Evolutionary conservation across 345 rosid genomes (phyloP).

Genomic region (Noccaea bulbosa): DNA sequence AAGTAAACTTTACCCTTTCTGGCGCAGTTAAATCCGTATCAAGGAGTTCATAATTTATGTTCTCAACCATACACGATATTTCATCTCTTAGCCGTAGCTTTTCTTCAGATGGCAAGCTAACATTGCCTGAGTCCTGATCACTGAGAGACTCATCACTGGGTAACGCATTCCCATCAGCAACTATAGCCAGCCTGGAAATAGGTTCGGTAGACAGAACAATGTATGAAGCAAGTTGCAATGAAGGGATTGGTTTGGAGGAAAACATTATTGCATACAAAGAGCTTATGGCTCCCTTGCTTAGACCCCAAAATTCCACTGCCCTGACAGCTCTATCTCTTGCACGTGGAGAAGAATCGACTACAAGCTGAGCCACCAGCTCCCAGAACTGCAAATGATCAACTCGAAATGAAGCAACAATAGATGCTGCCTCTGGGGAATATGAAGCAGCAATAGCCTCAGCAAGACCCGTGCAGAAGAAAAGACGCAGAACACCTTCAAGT

Average conservation of each 20-base stretch:
- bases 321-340: constrained; percentile 83
- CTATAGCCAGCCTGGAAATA: constrained; percentile 64
- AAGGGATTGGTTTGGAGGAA: constrained; percentile 67
- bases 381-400: constrained; percentile 63
- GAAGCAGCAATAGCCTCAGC: constrained; percentile 81
- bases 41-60: constrained; percentile 65
- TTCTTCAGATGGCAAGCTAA: constrained; percentile 59
- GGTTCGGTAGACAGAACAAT: constrained; percentile 80
- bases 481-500: constrained; percentile 79
- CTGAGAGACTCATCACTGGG: constrained; percentile 45
- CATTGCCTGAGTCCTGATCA: constrained; percentile 49
- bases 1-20: constrained; percentile 64
- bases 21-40: constrained; percentile 70
- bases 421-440: constrained; percentile 65
- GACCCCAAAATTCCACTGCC: constrained; percentile 90
- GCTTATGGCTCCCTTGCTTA: constrained; percentile 75
- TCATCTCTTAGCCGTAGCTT: constrained; percentile 66
- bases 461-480: constrained; percentile 87
- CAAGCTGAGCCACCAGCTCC: constrained; percentile 76
- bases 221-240: constrained; percentile 84
- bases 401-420: constrained; percentile 64
- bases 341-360: constrained; percentile 59
- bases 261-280: constrained; percentile 82
- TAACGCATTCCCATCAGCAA: constrained; percentile 53
- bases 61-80: constrained; percentile 68